phyloP scores from a whole-genome alignment of 495 filamentous ascomycete genomes.

The Penicillium chermesinum region DNA sequence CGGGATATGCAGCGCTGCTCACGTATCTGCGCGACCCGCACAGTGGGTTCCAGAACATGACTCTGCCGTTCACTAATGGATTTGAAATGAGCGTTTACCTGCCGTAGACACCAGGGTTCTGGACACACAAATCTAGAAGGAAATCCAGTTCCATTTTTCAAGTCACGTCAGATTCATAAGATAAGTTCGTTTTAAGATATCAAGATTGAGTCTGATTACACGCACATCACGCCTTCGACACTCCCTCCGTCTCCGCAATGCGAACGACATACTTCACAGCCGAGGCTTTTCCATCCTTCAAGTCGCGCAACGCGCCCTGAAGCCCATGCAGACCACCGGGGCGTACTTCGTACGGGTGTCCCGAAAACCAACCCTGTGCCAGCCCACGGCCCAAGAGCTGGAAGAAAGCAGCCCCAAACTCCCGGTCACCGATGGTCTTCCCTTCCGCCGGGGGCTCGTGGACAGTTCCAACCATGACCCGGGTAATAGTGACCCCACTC shows the following conservation, averaged over 20 bases:
- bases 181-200: no score
- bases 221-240: not conserved
- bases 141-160: no score
- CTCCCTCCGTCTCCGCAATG: constrained; percentile 52
- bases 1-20: constrained; percentile 29
- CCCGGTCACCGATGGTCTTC: constrained; percentile 31
- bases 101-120: no score
- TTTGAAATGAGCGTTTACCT: constrained; percentile 26
- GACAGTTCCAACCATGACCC: constrained; percentile 12
- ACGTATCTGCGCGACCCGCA: constrained; percentile 16
- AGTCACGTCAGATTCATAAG: no score
- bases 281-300: constrained; percentile 59
- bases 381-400: constrained; percentile 49
- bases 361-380: constrained; percentile 41
- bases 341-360: constrained; percentile 54
- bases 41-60: constrained; percentile 27
- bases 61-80: constrained; percentile 27
- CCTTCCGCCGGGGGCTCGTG: constrained; percentile 9
- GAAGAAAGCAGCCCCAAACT: constrained; percentile 55
- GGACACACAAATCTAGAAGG: no score
- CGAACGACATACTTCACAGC: constrained; percentile 65
- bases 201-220: no score
- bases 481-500: constrained; percentile 4
- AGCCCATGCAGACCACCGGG: constrained; percentile 53
- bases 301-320: constrained; percentile 46